Conservation (phyloP, 768 basidiomycete genomes). For the Boletus rubropictus region DNA sequence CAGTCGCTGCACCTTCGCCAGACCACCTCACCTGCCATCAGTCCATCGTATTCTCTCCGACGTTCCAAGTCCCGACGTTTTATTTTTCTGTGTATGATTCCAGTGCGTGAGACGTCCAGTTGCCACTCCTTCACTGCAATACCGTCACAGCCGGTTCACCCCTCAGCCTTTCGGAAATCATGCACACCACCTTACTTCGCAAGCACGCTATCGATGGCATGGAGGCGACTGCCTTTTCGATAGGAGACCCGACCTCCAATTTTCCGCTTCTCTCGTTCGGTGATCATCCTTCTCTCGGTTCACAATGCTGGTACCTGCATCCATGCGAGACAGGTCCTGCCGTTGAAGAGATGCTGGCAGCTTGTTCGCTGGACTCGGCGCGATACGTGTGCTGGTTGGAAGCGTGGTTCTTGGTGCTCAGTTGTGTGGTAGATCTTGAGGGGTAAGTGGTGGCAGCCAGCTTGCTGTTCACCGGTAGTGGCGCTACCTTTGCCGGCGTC, state of each 20-base stretch:
- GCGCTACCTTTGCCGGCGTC: neutral
- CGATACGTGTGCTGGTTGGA: constrained; percentile 46
- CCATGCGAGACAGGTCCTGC: constrained; percentile 72
- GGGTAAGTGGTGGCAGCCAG: neutral
- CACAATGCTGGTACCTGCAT: constrained; percentile 80
- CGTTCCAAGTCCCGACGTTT: constrained; percentile 77
- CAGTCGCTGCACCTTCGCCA: constrained; percentile 26
- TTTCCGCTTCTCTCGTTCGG: constrained; percentile 83
- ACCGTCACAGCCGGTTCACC: constrained; percentile 54
- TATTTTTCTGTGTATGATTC: constrained; percentile 69
- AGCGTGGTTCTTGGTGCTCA: constrained; percentile 73
- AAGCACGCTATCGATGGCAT: constrained; percentile 38
- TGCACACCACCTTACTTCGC: constrained; percentile 57
- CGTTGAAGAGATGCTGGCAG: constrained; percentile 63
- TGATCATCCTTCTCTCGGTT: constrained; percentile 75
- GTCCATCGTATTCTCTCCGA: constrained; percentile 69
- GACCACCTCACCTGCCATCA: constrained; percentile 48
- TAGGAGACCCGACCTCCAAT: constrained; percentile 44
- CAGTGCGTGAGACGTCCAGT: constrained; percentile 46
- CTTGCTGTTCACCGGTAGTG: neutral
- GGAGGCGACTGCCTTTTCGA: constrained; percentile 47
- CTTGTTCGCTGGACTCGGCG: constrained; percentile 26
- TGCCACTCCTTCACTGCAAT: constrained; percentile 13
- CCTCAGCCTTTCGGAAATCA: constrained; percentile 49
- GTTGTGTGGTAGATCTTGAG: constrained; percentile 53